Evolutionary conservation across 2,329 filamentous ascomycete genomes (phyloP).

Genomic region (Tolypocladium capitatum): DNA sequence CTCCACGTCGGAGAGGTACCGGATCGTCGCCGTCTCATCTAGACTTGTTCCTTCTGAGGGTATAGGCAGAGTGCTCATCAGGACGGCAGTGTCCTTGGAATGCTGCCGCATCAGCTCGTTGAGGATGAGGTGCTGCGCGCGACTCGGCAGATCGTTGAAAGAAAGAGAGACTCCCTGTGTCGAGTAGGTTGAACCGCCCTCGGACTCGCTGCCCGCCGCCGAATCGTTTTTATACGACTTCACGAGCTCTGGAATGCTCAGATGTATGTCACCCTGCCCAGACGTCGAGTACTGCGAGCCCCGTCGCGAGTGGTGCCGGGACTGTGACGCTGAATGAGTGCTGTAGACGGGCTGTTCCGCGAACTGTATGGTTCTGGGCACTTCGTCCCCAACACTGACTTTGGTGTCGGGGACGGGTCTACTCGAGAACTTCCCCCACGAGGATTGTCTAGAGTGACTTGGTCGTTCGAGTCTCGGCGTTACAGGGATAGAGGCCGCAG

Average conservation of each 20-base stretch:
- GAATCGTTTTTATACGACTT: slow-evolving; percentile 21
- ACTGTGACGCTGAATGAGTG: slow-evolving; percentile 14
- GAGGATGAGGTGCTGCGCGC: slow-evolving; percentile 73
- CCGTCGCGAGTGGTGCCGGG: slow-evolving; percentile 22
- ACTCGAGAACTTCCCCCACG: slow-evolving; percentile 45
- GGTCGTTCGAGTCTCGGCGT: slow-evolving; percentile 22
- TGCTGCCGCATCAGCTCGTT: slow-evolving; percentile 69
- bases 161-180: slow-evolving; percentile 55
- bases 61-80: slow-evolving; percentile 74
- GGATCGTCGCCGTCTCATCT: slow-evolving; percentile 55
- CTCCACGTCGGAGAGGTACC: slow-evolving; percentile 67
- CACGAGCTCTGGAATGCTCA: slow-evolving; percentile 31
- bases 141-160: slow-evolving; percentile 76
- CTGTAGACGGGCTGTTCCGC: slow-evolving; percentile 24
- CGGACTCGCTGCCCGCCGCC: slow-evolving; percentile 12
- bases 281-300: slow-evolving; percentile 20
- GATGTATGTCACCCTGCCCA: slow-evolving; percentile 19
- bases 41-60: slow-evolving; percentile 63
- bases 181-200: slow-evolving; percentile 33
- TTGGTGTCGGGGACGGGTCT: slow-evolving; percentile 49
- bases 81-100: slow-evolving; percentile 58
- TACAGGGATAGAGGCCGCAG: slow-evolving; percentile 11
- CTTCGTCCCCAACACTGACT: slow-evolving; percentile 38
- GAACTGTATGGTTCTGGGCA: slow-evolving; percentile 52
- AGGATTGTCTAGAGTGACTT: slow-evolving; percentile 28